Evolutionary conservation across 2,329 filamentous ascomycete genomes (phyloP), one percentile per base, ranked within the genome.

Genomic region (Aotearoamyces nothofagi): DNA sequence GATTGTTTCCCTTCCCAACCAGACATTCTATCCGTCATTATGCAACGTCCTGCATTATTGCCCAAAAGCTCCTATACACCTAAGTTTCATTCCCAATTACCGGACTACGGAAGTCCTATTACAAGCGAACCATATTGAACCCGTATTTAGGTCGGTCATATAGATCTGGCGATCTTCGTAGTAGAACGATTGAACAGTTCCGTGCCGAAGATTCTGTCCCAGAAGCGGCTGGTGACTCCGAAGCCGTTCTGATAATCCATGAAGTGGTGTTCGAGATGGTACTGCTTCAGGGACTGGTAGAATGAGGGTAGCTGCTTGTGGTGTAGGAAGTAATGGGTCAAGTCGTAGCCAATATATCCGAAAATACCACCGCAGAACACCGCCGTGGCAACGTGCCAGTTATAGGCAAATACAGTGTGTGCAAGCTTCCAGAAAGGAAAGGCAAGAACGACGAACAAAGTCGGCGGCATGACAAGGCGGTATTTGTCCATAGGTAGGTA

Each of bases 401-500:
- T 70, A 57, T 75, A 86, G 51, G 60, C 78, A 53, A 98, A 83
- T 31, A 96, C 49, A 2, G 63, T 42, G 42, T 94, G 87, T 0
- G 90, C 82, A 28, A 98, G 61, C 53, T 82, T 81, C 78, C 82
- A 98, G 61, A 96, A 96, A 0, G 90, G 90, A 0, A 69, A 66
- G 5, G 87, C 87, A 12, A 98, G 73, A 9, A 69, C 66, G 14
- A 87, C 37, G 50, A 98, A 96, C 3, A 98, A 63, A 0, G 82
- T 70, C 0, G 90, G 90, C 1, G 90, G 90, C 90, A 98, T 96
- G 39, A 98, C 90, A 7, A 98, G 75, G 35, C 90, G 77, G 46
- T 93, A 87, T 49, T 78, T 87, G 59, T 98, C 90, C 90, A 98
- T 96, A n/a, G 90, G 90, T 4, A 98, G 69, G 55, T 96, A 98